Base-by-base conservation (phyloP, 2,329 filamentous ascomycete species). In the Colletotrichum sp. region DNA sequence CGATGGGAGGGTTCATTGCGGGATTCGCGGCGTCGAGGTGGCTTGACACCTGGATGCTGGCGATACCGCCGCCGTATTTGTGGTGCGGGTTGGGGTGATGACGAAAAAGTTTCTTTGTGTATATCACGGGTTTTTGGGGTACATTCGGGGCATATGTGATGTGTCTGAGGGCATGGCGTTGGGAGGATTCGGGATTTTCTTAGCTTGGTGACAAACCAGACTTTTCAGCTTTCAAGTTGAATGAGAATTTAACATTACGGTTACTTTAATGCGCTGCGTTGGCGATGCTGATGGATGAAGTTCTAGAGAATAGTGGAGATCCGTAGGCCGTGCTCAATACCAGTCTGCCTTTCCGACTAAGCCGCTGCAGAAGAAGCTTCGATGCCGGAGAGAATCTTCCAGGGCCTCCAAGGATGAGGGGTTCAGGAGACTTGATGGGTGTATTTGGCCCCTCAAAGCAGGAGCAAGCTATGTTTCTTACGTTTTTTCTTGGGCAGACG, bases 1-100 rank as follows among this genome's bases (percentile, higher is more conserved):
- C 78, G 6, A 16, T 71, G 30, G 74, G 63, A n/a, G 80, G 81
- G 32, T 81, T 83, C 55, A 26, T 81, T 7, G 65, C 65, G 16
- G 71, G 74, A 18, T 60, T 76, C 52, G 58, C 66, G 65, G 66
- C 74, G 58, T 76, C 74, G 74, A 66, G 58, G 36, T 74, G 43
- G 65, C 34, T 76, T 12, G 65, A 70, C 18, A 18, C 57, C 2
- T 63, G 66, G 66, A 13, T 43, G 66, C 10, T 58, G 52, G 66
- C 52, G 52, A 68, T 60, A 9, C 52, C 66, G 21, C 52, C 66
- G 30, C 32, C 32, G 21, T 58, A 32, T 48, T 70, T 13, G n/a
- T 34, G 28, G 30, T 34, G 30, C 32, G 13, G 32, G 7, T 8
- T 10, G 38, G n/a, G 12, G 5, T 55, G 32, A 43, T 8, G 43